Evolutionary conservation across 805 yeast genomes (phyloP), one percentile per base, ranked within the genome.

Genomic region (Starmera caribaea): DNA sequence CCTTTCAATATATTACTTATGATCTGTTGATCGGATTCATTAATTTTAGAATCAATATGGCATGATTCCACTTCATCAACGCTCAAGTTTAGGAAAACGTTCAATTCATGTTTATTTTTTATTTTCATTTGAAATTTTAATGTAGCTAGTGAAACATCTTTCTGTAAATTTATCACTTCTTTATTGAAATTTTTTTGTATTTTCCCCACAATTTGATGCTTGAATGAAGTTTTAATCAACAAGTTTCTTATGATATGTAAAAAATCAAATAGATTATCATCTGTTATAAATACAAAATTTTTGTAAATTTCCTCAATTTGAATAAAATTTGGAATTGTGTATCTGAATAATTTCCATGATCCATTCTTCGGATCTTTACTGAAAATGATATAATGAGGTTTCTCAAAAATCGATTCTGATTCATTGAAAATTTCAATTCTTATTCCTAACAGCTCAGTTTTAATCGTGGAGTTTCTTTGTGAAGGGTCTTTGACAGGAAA

Each of bases 401-500:
- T 47, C 21, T 63, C 66, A 44, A 60, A 64, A 21, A 35, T 42
- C 5, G 49, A 26, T 7, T 37, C 38, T 1, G 38, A 12, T 16
- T 56, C 58, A 37, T 63, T 57, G 40, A 57, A 64, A 1, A 62
- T 45, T 41, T 66, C 71, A n/a, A 66, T 50, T 32, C 71, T 46
- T n/a, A 66, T 50, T 3, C 69, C 69, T 1, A 64, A 14, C 47
- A 63, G 52, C 16, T 48, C 47, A 33, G 55, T 42, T 12, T 36
- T 38, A 5, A 45, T 41, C 9, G 41, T 37, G 3, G 48, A 29
- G 29, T 40, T 35, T 9, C 54, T 35, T 32, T 56, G 56, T n/a
- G 54, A 42, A 4, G 68, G 67, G 36, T 63, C 66, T 11, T 55
- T 55, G 1, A 63, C 51, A 0, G 69, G 69, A 41, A 66, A 65